Conservation (phyloP, 192 early-diverging fungal genomes). For the Spizellomyces sp. region DNA sequence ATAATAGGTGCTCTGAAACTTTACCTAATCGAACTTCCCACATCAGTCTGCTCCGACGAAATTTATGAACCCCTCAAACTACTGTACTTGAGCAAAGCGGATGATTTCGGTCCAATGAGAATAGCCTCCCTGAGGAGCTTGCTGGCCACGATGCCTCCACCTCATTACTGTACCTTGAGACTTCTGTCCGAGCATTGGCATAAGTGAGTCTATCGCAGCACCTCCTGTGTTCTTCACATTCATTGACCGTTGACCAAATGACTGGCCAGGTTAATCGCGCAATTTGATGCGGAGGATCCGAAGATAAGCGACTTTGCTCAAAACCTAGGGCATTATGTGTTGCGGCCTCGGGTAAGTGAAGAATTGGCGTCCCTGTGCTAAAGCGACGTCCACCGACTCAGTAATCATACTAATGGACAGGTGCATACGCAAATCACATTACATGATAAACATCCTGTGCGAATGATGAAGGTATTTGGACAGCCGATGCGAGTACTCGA, state of each 20-base stretch:
- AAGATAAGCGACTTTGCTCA: constrained; percentile 36
- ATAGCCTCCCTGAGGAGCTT: constrained; percentile 35
- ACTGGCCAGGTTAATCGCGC: neutral
- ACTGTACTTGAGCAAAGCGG: constrained; percentile 46
- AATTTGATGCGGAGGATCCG: constrained; percentile 14
- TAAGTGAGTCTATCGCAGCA: constrained; percentile 3
- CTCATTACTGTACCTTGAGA: constrained; percentile 31
- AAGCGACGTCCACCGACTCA: too few species aligned
- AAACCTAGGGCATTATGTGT: constrained; percentile 35
- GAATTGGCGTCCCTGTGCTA: too few species aligned
- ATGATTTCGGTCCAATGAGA: constrained; percentile 28
- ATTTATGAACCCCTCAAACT: constrained; percentile 53
- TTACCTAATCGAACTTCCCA: constrained; percentile 40
- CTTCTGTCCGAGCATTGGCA: constrained; percentile 34
- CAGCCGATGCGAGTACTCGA: too few species aligned
- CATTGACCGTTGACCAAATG: too few species aligned
- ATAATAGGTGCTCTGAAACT: constrained; percentile 39
- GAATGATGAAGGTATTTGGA: constrained; percentile 39
- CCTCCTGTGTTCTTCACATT: too few species aligned
- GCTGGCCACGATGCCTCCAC: constrained; percentile 35
- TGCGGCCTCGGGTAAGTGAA: constrained; percentile 28
- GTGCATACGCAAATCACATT: constrained; percentile 39
- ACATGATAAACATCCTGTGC: constrained; percentile 49
- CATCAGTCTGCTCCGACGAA: constrained; percentile 36
- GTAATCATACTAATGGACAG: neutral